Base-by-base conservation (phyloP, 2,329 filamentous ascomycete species). In the Cytospora leucostoma region DNA sequence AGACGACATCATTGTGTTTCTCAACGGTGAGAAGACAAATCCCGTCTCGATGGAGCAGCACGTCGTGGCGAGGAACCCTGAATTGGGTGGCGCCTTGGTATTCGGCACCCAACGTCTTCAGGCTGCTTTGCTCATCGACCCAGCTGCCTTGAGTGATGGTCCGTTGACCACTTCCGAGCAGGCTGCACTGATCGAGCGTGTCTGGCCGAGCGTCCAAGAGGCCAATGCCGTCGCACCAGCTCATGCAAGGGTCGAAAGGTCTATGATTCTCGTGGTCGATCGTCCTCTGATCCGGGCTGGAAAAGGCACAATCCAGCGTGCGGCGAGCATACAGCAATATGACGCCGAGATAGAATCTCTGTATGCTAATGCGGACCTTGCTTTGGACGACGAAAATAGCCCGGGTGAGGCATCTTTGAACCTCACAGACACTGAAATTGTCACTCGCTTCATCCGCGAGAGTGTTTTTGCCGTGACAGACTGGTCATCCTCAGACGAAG, bases 231-330 rank as follows among this genome's bases (percentile, higher is more conserved):
- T 60, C 19, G 35, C n/a, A 15, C 63, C 59, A 7, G 63, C 60
- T 0, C 60, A 63, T 33, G 55, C 63, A 7, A 27, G 52, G 37
- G 78, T 84, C n/a, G 72, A 71, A 1, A 74, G 74, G 1, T 68
- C 77, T 11, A 71, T 80, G 27, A 70, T 82, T 35, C 66, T 70
- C 1, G 32, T 83, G 1, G 70, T 79, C 0, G 67, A 73, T 17
- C 79, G 77, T 64, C 79, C 80, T 1, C 79, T 84, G 57, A 68
- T 72, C 0, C 73, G 77, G 2, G 74, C 80, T 0, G 73, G 75
- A 0, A 84, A 83, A 67, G 80, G 80, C 2, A 65, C 59, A 0
- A 55, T 65, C n/a, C 59, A 62, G 44, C 55, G 63, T 13, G 63
- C 59, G 10, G 27, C 50, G 0, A 62, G 50, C 5, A 21, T 65